Percentiles rank a stretch among this genome's conserved stretches.
Conservation (phyloP, 2,329 filamentous ascomycete species). For the Fusarium cicatricum region DNA sequence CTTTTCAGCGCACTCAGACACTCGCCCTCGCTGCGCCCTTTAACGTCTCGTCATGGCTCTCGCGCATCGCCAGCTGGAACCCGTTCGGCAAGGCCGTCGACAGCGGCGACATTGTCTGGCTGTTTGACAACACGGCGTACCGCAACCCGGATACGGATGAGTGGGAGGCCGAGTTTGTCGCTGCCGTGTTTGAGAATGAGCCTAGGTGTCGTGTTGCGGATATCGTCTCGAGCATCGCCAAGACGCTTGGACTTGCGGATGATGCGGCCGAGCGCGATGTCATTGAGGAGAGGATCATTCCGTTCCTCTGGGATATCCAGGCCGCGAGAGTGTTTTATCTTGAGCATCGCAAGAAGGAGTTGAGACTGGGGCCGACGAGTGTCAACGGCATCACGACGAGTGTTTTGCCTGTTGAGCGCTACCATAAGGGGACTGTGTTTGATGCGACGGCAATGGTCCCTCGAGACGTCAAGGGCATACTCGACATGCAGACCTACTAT, state of each 20-base stretch:
- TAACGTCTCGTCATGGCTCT: constrained; percentile 47
- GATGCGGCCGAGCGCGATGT: constrained; percentile 65
- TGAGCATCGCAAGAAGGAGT: constrained; percentile 57
- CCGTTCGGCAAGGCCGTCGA: constrained; percentile 68
- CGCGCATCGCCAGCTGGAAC: constrained; percentile 61
- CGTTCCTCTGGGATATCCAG: constrained; percentile 80
- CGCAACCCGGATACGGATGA: constrained; percentile 55
- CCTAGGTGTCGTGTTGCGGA: constrained; percentile 72
- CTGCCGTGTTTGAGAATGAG: constrained; percentile 80
- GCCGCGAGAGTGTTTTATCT: constrained; percentile 75
- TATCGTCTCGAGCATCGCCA: constrained; percentile 74
- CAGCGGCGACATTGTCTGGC: constrained; percentile 79
- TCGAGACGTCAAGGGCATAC: constrained; percentile 60
- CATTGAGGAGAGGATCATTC: constrained; percentile 73
- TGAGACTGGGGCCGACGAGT: constrained; percentile 74
- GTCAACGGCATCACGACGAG: constrained; percentile 77
- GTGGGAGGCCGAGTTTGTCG: constrained; percentile 86
- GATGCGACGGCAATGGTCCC: constrained; percentile 61
- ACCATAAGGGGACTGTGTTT: constrained; percentile 55
- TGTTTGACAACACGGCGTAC: constrained; percentile 90
- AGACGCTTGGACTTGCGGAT: constrained; percentile 71
- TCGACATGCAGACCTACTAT: constrained; percentile 75
- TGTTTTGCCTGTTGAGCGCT: constrained; percentile 59
- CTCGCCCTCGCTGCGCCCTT: constrained; percentile 45
- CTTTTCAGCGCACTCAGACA: constrained; percentile 43